phyloP scores from a whole-genome alignment of 2,329 filamentous ascomycete genomes.

The Aspergillus jensenii region DNA sequence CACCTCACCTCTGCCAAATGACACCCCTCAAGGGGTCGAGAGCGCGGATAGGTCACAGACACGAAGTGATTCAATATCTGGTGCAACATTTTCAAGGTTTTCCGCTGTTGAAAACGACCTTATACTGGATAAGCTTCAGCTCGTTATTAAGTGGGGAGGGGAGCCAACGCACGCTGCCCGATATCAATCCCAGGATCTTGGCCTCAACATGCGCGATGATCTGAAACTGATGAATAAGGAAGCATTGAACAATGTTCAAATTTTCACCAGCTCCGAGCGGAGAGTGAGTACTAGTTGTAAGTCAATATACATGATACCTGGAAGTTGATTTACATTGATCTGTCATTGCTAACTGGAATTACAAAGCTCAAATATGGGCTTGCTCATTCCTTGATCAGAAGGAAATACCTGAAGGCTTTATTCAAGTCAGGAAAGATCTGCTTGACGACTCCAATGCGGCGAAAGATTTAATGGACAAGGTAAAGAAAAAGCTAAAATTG shows the following conservation, averaged over 20 bases:
- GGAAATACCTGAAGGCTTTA: conserved; percentile 80
- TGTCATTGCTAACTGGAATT: conserved; percentile 11
- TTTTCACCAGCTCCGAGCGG: conserved; percentile 94
- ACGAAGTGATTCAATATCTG: conserved; percentile 81
- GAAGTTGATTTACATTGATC: not conserved
- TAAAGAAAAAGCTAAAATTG: conserved; percentile 98
- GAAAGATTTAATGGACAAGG: conserved; percentile 99
- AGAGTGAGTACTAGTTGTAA: conserved; percentile 81
- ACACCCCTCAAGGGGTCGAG: conserved; percentile 26
- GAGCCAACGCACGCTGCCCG: conserved; percentile 96
- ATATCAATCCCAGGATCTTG: conserved; percentile 93
- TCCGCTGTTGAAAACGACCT: conserved; percentile 91
- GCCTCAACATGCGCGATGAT: conserved; percentile 94
- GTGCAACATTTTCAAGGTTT: conserved; percentile 88
- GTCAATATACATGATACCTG: conserved; percentile 17
- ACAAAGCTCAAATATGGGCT: conserved; percentile 83
- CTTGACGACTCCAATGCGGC: conserved; percentile 97
- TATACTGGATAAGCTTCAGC: conserved; percentile 90
- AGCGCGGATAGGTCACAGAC: conserved; percentile 52
- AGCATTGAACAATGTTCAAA: conserved; percentile 85
- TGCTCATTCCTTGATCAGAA: conserved; percentile 84
- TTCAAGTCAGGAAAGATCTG: conserved; percentile 88
- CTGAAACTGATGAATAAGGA: conserved; percentile 89
- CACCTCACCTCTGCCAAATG: conserved; percentile 20
- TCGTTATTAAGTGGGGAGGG: conserved; percentile 98